A percentile compares a stretch with the other conserved stretches of the same genome.
These are phyloP conservation scores for Carex littledalei DNA, from an alignment of 176 grass and related monocot genomes.

Conservation along the genomic window DNA sequence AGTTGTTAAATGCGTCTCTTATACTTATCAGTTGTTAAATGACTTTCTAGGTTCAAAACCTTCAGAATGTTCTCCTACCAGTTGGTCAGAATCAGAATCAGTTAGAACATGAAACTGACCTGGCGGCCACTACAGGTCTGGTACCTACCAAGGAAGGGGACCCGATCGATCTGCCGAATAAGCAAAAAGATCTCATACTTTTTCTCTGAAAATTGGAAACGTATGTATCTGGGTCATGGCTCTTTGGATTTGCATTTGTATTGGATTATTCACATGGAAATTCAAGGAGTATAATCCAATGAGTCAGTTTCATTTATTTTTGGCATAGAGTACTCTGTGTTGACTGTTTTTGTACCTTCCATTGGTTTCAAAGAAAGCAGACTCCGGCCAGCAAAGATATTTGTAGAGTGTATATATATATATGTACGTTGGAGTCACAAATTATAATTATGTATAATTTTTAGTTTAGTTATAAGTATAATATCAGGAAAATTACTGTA, in stretches of 20 bases:
- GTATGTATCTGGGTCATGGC: conserved; percentile 67
- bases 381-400: not conserved
- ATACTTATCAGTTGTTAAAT: too few species aligned
- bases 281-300: conserved; percentile 30
- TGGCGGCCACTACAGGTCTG: conserved; percentile 22
- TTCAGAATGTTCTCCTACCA: conserved; percentile 60
- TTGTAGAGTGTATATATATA: too few species aligned
- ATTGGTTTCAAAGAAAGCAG: not conserved
- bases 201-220: conserved; percentile 92
- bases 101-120: not conserved
- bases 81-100: not conserved
- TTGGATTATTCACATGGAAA: conserved; percentile 58
- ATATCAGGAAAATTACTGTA: not conserved
- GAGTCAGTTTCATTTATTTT: not conserved
- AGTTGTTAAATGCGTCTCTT: not conserved
- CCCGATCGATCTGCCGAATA: conserved; percentile 35
- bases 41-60: conserved; percentile 44
- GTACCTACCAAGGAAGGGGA: conserved; percentile 30
- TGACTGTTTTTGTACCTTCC: not conserved
- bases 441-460: not conserved
- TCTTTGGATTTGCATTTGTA: conserved; percentile 66
- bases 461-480: not conserved
- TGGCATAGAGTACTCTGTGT: not conserved
- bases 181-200: conserved; percentile 35
- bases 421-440: not conserved